These are phyloP conservation scores for Globisporangium nagaii DNA, from an alignment of 352 stramenopile species.

Conservation along the genomic window DNA sequence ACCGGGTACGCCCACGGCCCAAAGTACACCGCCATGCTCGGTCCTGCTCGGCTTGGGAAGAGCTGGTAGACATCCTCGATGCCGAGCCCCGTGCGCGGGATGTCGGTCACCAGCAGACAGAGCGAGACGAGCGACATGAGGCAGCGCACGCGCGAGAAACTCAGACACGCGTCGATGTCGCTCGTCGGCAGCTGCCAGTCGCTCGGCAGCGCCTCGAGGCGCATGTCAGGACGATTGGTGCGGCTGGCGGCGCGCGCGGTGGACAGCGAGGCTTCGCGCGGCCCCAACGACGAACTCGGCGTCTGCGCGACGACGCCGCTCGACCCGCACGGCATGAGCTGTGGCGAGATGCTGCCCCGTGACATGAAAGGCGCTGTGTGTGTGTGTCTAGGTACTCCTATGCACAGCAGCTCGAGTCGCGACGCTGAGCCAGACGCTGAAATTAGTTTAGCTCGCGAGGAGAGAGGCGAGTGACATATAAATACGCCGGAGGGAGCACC, in stretches of 20 bases:
- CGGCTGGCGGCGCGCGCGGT: background rate
- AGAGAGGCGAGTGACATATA: no score
- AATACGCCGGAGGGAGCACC: no score
- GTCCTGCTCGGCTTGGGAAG: constrained; percentile 18
- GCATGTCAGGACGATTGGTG: background rate
- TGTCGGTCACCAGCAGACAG: constrained; percentile 37
- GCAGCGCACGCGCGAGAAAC: constrained; percentile 23
- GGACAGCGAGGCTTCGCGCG: background rate
- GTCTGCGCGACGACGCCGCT: background rate
- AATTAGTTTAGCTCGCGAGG: no score
- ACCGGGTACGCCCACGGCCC: constrained; percentile 44
- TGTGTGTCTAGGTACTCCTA: background rate
- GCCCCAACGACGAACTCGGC: background rate
- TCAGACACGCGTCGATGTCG: constrained; percentile 22
- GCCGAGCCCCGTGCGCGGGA: constrained; percentile 40
- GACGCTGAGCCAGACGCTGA: no score
- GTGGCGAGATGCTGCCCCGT: background rate
- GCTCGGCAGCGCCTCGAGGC: background rate
- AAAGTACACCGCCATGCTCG: constrained; percentile 25
- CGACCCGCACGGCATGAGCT: background rate
- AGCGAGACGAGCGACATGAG: constrained; percentile 32
- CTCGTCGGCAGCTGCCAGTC: constrained; percentile 12
- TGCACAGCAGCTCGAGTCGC: background rate
- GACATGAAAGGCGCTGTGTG: no score
- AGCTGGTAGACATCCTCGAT: constrained; percentile 18